These are phyloP conservation scores for Yarrowia deformans DNA, from an alignment of 805 yeast species.

Conservation along the genomic window DNA sequence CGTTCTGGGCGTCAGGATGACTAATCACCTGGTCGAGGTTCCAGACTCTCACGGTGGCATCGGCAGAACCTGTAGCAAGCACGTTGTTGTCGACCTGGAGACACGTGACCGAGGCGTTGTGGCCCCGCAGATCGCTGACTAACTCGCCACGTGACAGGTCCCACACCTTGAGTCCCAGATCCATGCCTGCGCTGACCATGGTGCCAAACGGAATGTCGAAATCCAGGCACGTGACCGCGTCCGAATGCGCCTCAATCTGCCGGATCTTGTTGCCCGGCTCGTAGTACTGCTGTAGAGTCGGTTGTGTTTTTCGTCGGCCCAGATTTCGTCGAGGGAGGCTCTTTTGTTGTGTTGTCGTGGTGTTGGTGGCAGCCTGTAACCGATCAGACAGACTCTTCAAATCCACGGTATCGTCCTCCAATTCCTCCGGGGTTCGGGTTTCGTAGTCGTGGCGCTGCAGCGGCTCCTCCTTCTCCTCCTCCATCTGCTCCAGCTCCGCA, in stretches of 20 bases:
- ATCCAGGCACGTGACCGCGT: constrained; percentile 63
- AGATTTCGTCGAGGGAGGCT: constrained; percentile 46
- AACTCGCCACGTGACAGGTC: constrained; percentile 67
- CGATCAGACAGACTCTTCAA: not conserved
- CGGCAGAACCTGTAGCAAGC: constrained; percentile 65
- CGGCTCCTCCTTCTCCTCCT: constrained; percentile 10
- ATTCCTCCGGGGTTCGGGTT: constrained; percentile 25
- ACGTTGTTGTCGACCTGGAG: constrained; percentile 63
- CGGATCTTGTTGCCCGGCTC: constrained; percentile 64
- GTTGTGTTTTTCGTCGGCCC: constrained; percentile 59
- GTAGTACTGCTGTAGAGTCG: constrained; percentile 71
- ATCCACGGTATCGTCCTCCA: constrained; percentile 6
- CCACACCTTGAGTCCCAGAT: constrained; percentile 84
- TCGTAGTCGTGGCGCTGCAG: not conserved
- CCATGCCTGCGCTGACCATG: constrained; percentile 77
- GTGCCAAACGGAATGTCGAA: constrained; percentile 80
- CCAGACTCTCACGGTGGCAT: constrained; percentile 69
- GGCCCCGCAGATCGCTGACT: constrained; percentile 64
- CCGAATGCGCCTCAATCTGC: constrained; percentile 61
- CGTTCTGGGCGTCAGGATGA: not conserved
- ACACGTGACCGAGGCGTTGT: constrained; percentile 63
- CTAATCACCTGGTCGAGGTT: constrained; percentile 49
- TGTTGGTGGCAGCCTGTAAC: not conserved
- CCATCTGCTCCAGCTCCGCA: constrained; percentile 38
- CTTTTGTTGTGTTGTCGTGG: not conserved